Conservation (phyloP, 768 basidiomycete species). For the Lentinula edodes region DNA sequence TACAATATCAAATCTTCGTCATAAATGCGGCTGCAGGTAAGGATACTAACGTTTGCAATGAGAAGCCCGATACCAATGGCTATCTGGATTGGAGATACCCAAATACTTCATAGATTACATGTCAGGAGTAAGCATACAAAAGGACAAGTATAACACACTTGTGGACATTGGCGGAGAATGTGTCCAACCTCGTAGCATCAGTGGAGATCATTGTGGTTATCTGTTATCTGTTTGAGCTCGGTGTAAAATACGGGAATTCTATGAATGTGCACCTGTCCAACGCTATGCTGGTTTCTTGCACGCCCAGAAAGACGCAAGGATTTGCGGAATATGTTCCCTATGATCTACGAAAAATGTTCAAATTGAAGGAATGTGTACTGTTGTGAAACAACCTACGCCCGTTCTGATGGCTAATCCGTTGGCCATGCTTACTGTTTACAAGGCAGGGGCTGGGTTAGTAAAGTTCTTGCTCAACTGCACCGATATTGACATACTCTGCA, state of each 20-base stretch:
- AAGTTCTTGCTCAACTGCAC: neutral
- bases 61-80: constrained; percentile 56
- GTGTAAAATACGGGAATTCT: neutral
- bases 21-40: neutral
- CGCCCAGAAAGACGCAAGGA: constrained; percentile 61
- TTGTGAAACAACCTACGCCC: constrained; percentile 19
- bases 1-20: neutral
- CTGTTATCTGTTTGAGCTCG: constrained; percentile 14
- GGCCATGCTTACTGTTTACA: constrained; percentile 24
- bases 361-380: neutral
- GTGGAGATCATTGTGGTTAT: constrained; percentile 68
- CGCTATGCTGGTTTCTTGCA: constrained; percentile 50
- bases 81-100: constrained; percentile 59
- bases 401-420: constrained; percentile 31
- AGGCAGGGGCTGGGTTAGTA: neutral
- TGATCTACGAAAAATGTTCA: constrained; percentile 21
- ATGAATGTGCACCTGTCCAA: constrained; percentile 30
- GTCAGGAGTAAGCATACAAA: neutral
- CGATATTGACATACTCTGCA: constrained; percentile 16
- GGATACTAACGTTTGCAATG: constrained; percentile 42
- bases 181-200: constrained; percentile 53
- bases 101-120: constrained; percentile 28
- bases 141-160: neutral
- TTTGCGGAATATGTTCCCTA: constrained; percentile 55
- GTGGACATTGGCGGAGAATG: constrained; percentile 28